phyloP scores from a whole-genome alignment of 345 rosid genomes.

The Gossypium raimondii region DNA sequence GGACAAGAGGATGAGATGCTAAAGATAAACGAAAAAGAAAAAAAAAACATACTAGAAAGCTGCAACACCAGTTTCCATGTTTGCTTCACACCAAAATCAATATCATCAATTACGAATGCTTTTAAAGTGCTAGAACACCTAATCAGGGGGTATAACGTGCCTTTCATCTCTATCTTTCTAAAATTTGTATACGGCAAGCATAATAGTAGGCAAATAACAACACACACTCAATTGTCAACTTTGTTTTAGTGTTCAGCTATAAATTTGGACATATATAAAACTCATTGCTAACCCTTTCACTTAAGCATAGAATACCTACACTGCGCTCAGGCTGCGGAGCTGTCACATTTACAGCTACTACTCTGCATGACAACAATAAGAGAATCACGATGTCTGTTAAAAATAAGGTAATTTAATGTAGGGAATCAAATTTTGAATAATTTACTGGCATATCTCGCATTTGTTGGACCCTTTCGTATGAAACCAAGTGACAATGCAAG shows the following conservation, averaged over 20 bases:
- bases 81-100: constrained; percentile 1
- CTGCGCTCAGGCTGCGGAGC: constrained; percentile 63
- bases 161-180: background rate
- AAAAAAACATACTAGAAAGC: background rate
- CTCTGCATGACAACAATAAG: constrained; percentile 41
- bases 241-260: background rate
- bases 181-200: background rate
- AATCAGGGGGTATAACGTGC: too few species aligned
- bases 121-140: background rate
- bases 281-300: background rate
- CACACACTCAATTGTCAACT: constrained; percentile 3
- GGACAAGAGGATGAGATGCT: constrained; percentile 7
- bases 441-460: constrained; percentile 93
- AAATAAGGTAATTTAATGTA: background rate
- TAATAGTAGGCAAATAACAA: background rate
- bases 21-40: background rate
- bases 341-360: constrained; percentile 56
- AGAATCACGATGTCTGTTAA: background rate
- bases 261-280: background rate
- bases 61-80: background rate
- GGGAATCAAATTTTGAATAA: constrained; percentile 9
- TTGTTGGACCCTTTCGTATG: constrained; percentile 73
- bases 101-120: background rate
- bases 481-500: constrained; percentile 88
- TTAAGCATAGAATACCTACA: constrained; percentile 42